phyloP scores from a whole-genome alignment of 768 basidiomycete genomes.

The Lactifluus piperatus region DNA sequence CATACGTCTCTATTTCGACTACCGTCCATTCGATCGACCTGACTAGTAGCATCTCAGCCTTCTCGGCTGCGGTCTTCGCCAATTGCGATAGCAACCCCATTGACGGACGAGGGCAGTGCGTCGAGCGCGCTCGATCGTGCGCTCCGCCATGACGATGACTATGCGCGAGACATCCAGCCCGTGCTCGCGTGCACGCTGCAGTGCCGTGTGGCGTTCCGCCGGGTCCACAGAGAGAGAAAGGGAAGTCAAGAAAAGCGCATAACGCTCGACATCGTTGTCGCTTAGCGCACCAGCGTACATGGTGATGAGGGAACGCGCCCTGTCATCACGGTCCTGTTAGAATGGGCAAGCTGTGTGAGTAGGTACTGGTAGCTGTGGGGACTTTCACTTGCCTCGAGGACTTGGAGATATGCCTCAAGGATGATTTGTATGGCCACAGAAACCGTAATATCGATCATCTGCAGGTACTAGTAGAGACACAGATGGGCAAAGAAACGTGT shows the following conservation, averaged over 20 bases:
- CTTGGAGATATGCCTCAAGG: constrained; percentile 79
- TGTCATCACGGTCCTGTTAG: constrained; percentile 23
- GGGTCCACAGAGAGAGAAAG: constrained; percentile 56
- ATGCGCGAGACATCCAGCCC: constrained; percentile 78
- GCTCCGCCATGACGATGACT: constrained; percentile 70
- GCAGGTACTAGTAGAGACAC: constrained; percentile 79
- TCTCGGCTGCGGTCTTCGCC: constrained; percentile 20
- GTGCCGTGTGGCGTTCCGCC: constrained; percentile 55
- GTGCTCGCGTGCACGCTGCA: constrained; percentile 73
- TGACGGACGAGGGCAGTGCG: constrained; percentile 22
- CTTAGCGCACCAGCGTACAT: constrained; percentile 90
- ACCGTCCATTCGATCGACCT: constrained; percentile 93
- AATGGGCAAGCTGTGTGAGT: neutral
- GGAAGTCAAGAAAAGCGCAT: constrained; percentile 82
- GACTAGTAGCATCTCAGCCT: constrained; percentile 56
- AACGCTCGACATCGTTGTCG: constrained; percentile 85
- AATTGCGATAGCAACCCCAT: constrained; percentile 9
- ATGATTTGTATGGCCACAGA: constrained; percentile 76
- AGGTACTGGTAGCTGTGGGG: neutral
- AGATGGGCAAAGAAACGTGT: constrained; percentile 92
- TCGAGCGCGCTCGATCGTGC: constrained; percentile 65
- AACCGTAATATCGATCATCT: constrained; percentile 67
- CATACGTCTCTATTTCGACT: constrained; percentile 62
- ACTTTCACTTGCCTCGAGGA: constrained; percentile 75
- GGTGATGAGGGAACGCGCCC: constrained; percentile 77